Conservation (phyloP, 2,329 filamentous ascomycete genomes). For the Penicillium sp. region DNA sequence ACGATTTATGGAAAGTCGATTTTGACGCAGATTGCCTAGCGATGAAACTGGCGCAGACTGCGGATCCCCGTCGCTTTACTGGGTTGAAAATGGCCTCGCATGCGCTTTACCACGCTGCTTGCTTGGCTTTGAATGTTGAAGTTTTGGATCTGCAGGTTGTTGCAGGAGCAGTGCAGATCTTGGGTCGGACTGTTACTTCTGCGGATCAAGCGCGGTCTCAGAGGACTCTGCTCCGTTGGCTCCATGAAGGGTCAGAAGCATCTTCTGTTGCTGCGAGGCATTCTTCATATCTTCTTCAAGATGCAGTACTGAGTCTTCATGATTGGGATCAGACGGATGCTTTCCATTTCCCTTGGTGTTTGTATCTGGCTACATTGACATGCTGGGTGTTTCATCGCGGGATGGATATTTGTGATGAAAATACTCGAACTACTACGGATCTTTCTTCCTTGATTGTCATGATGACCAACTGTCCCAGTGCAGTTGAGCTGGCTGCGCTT, state of each 20-base stretch:
- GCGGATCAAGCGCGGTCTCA: slow-evolving; percentile 48
- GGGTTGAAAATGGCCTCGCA: slow-evolving; percentile 49
- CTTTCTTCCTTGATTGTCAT: slow-evolving; percentile 33
- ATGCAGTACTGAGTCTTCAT: slow-evolving; percentile 48
- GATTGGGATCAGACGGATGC: slow-evolving; percentile 51
- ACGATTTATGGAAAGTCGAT: slow-evolving; percentile 56
- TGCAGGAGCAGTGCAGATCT: slow-evolving; percentile 56
- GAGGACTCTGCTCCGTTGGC: slow-evolving; percentile 27
- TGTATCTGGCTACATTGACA: slow-evolving; percentile 57
- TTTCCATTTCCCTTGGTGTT: slow-evolving; percentile 60
- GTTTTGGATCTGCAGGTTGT: slow-evolving; percentile 61
- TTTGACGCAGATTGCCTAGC: slow-evolving; percentile 51
- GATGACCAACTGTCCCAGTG: slow-evolving; percentile 33
- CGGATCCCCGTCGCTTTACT: slow-evolving; percentile 41
- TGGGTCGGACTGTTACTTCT: slow-evolving; percentile 52
- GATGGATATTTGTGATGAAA: slow-evolving; percentile 40
- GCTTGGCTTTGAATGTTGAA: slow-evolving; percentile 55
- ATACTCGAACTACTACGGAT: slow-evolving; percentile 28
- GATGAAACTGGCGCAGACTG: slow-evolving; percentile 32
- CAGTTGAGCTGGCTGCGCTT: slow-evolving; percentile 34
- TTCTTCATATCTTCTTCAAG: slow-evolving; percentile 51
- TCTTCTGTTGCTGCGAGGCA: slow-evolving; percentile 41
- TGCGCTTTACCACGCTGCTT: slow-evolving; percentile 57
- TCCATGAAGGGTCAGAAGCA: slow-evolving; percentile 13
- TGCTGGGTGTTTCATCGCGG: slow-evolving; percentile 58